Conservation (phyloP, 2,329 filamentous ascomycete genomes). For the Cercospora sp. region DNA sequence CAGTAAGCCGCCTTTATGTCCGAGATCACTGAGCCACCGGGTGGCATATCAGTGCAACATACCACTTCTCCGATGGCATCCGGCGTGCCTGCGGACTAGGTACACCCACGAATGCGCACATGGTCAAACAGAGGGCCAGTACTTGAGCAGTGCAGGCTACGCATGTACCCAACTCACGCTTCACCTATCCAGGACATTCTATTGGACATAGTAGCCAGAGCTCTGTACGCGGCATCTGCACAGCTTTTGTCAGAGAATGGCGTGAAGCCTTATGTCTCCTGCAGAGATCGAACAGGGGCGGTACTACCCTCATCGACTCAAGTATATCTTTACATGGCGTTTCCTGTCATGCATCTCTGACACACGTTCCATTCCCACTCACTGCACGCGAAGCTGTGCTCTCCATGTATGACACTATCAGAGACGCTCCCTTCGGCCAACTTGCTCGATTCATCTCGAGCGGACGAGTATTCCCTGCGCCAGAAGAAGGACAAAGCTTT, state of each 20-base stretch:
- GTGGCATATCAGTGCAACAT: background rate
- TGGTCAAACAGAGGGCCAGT: background rate
- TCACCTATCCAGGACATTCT: background rate
- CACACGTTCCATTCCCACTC: background rate
- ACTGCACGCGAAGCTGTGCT: background rate
- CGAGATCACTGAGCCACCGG: background rate
- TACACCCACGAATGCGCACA: background rate
- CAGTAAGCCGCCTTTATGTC: background rate
- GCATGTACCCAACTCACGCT: background rate
- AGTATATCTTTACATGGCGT: background rate
- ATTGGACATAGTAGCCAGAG: background rate
- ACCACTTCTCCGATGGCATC: background rate
- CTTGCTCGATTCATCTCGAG: background rate
- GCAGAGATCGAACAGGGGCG: background rate
- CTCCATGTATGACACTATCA: slow-evolving; percentile 4
- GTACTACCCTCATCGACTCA: background rate
- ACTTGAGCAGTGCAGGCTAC: background rate
- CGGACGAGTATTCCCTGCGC: slow-evolving; percentile 1
- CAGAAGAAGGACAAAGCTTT: slow-evolving; percentile 16
- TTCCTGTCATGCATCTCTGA: background rate
- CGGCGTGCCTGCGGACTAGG: background rate
- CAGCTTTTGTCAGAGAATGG: background rate
- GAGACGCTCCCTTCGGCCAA: slow-evolving; percentile 12
- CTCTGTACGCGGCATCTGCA: background rate
- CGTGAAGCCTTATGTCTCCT: background rate